Conservation (phyloP, 441 rosid genomes). For the Codiaeum variegatum region DNA sequence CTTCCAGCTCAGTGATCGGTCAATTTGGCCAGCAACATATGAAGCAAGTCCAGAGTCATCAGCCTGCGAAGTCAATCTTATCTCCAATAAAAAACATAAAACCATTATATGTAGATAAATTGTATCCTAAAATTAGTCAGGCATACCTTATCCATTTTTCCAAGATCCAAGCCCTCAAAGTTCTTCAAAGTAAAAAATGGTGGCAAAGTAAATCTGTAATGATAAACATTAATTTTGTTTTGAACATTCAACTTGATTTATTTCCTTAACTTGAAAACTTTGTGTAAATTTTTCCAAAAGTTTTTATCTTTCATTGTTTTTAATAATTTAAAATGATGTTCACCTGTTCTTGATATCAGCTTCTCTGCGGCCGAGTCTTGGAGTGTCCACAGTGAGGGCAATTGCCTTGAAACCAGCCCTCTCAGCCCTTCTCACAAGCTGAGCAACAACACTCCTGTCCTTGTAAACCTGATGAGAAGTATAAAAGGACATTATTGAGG, state of each 20-base stretch:
- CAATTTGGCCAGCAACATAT: constrained; percentile 83
- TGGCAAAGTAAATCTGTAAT: constrained; percentile 67
- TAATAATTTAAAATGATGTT: not conserved
- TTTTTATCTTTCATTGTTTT: not conserved
- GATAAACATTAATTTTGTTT: constrained; percentile 4
- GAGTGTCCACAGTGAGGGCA: constrained; percentile 94
- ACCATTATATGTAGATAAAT: not conserved
- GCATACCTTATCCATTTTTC: constrained; percentile 64
- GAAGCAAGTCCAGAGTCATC: constrained; percentile 87
- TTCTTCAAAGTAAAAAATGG: constrained; percentile 71
- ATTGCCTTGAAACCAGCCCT: constrained; percentile 94
- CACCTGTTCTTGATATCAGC: constrained; percentile 96
- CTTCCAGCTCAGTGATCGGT: constrained; percentile 82
- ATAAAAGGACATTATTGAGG: not conserved
- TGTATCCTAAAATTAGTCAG: not conserved
- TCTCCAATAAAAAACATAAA: not conserved
- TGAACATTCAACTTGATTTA: not conserved
- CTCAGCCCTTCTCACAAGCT: constrained; percentile 90
- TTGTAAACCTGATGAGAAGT: constrained; percentile 52
- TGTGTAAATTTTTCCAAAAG: not conserved
- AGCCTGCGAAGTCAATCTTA: constrained; percentile 43
- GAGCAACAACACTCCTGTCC: constrained; percentile 80
- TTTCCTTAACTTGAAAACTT: not conserved
- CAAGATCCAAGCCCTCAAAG: constrained; percentile 81
- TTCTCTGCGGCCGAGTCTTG: constrained; percentile 95